Evolutionary conservation across 23 red algal species (phyloP).

Genomic region (Chondrus crispus): DNA sequence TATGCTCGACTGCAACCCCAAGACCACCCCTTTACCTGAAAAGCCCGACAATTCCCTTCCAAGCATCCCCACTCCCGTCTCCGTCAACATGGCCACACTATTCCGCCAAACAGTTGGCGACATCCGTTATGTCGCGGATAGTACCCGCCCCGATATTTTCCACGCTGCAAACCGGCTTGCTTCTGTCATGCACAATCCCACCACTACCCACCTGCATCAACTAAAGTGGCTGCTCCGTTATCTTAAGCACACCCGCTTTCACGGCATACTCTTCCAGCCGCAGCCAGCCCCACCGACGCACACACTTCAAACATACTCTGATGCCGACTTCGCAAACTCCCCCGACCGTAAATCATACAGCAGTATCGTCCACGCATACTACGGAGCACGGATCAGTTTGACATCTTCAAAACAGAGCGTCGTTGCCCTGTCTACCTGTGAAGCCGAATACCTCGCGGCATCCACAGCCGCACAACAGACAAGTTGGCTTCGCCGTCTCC

Average conservation of each 20-base stretch:
- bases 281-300: neutral
- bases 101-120: too few species aligned
- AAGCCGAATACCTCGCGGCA: slow-evolving; percentile 14
- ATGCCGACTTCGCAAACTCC: slow-evolving; percentile 4
- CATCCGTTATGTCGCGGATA: neutral
- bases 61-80: too few species aligned
- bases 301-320: neutral
- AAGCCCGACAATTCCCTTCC: too few species aligned
- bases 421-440: neutral
- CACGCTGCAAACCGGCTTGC: neutral
- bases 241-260: neutral
- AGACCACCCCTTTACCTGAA: neutral
- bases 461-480: neutral
- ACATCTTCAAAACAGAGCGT: neutral
- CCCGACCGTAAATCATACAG: neutral
- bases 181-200: neutral
- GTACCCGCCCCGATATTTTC: neutral
- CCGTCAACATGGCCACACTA: too few species aligned
- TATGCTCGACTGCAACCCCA: neutral
- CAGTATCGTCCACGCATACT: neutral
- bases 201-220: neutral
- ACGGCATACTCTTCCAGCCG: neutral
- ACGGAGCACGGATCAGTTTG: neutral
- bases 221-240: neutral
- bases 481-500: neutral